These are phyloP conservation scores for Fusarium sp. DNA, from an alignment of 2,329 filamentous ascomycete genomes.

Conservation along the genomic window DNA sequence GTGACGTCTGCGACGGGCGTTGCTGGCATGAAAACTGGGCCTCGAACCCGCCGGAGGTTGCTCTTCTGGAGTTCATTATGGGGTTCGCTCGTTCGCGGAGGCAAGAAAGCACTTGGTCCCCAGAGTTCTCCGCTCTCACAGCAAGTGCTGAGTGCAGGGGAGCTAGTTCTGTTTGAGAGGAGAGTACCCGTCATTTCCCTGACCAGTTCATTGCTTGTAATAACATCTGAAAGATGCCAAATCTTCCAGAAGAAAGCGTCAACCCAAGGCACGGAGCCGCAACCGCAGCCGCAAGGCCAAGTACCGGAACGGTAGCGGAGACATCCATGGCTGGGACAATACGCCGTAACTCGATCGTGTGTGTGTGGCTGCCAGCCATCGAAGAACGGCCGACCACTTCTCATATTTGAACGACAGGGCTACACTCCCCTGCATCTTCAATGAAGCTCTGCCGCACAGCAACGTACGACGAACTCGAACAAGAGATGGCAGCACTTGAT, in stretches of 20 bases:
- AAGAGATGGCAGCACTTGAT: neutral
- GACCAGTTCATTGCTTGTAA: constrained; percentile 17
- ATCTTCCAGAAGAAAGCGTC: constrained; percentile 7
- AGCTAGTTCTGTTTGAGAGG: neutral
- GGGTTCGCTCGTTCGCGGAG: neutral
- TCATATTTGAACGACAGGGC: constrained; percentile 19
- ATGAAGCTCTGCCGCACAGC: constrained; percentile 8
- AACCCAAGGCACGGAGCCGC: constrained; percentile 30
- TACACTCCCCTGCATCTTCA: constrained; percentile 16
- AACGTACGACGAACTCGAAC: neutral
- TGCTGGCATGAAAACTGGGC: constrained; percentile 10
- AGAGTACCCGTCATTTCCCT: neutral
- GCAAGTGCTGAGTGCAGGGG: neutral
- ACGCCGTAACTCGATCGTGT: constrained; percentile 24
- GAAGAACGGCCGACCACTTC: constrained; percentile 18
- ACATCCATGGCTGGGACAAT: constrained; percentile 19
- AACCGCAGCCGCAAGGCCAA: constrained; percentile 23
- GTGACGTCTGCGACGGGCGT: constrained; percentile 17
- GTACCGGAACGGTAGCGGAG: constrained; percentile 19
- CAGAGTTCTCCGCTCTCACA: constrained; percentile 24
- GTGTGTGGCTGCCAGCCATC: constrained; percentile 30
- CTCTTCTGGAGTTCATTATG: constrained; percentile 1
- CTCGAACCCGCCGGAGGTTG: neutral
- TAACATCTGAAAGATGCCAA: neutral
- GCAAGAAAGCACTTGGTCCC: constrained; percentile 8